Conservation (phyloP, 2,329 filamentous ascomycete genomes). For the Verticillium nubilum region DNA sequence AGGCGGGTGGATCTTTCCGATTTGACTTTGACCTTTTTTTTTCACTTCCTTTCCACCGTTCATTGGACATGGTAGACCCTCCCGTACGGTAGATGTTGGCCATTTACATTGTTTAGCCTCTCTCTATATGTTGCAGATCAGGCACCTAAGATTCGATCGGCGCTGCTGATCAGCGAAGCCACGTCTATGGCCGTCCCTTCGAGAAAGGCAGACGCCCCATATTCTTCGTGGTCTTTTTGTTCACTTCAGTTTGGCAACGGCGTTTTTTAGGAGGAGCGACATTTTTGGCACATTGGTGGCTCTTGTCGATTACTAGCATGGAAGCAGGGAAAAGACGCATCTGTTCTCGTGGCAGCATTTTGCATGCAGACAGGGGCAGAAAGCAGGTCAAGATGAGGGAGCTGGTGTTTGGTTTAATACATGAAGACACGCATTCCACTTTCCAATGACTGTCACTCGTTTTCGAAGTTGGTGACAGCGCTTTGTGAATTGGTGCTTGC, state of each 20-base stretch:
- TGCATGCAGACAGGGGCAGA: constrained; percentile 3
- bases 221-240: neutral
- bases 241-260: neutral
- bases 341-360: constrained; percentile 5
- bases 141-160: too few relatives aligned
- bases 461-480: too few relatives aligned
- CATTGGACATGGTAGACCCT: neutral
- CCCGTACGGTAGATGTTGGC: neutral
- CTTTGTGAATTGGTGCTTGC: too few relatives aligned
- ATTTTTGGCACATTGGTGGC: constrained; percentile 1
- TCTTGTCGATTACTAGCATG: constrained; percentile 6
- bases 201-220: neutral
- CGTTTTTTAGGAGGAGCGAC: constrained; percentile 6
- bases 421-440: constrained; percentile 11
- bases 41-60: neutral
- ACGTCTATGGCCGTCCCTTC: neutral
- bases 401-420: constrained; percentile 10
- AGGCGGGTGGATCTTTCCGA: constrained; percentile 8
- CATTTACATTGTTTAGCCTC: neutral
- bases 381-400: constrained; percentile 6
- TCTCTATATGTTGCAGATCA: neutral
- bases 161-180: neutral
- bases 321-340: constrained; percentile 11
- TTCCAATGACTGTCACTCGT: neutral
- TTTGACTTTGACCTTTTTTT: neutral